These are phyloP conservation scores for Trichoderma aggressivum DNA, from an alignment of 2,329 filamentous ascomycete genomes.

Conservation along the genomic window DNA sequence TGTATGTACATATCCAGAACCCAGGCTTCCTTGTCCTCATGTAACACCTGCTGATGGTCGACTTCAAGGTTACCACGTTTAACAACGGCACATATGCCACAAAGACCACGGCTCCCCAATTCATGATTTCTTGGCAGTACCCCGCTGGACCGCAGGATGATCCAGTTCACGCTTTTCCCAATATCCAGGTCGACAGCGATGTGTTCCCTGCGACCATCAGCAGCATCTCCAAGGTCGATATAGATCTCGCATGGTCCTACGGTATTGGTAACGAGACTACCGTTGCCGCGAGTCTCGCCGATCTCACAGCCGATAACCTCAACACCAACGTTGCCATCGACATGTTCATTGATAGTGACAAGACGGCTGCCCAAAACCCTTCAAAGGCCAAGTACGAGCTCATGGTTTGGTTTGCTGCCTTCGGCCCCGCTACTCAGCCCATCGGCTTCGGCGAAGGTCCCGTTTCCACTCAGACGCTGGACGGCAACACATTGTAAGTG, in stretches of 20 bases:
- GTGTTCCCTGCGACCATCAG: conserved; percentile 43
- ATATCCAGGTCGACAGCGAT: conserved; percentile 45
- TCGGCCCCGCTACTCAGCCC: conserved; percentile 46
- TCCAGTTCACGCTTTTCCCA: conserved; percentile 54
- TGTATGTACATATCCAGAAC: conserved; percentile 40
- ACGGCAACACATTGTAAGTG: conserved; percentile 43
- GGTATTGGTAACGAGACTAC: conserved; percentile 41
- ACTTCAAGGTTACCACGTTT: conserved; percentile 43
- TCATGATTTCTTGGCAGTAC: conserved; percentile 53
- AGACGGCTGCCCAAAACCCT: conserved; percentile 38
- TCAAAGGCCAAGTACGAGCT: conserved; percentile 47
- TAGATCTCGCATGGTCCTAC: conserved; percentile 51
- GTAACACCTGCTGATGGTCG: neutral
- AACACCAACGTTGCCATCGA: conserved; percentile 58
- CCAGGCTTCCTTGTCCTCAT: neutral
- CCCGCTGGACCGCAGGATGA: conserved; percentile 37
- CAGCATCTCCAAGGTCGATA: conserved; percentile 37
- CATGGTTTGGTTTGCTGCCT: conserved; percentile 55
- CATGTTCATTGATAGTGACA: conserved; percentile 53
- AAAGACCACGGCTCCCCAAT: conserved; percentile 44
- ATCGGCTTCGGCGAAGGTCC: conserved; percentile 39
- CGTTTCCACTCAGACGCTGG: conserved; percentile 35
- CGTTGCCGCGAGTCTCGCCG: conserved; percentile 33
- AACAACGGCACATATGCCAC: conserved; percentile 51
- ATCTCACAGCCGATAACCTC: conserved; percentile 36